A percentile compares a stretch with the other conserved stretches of the same genome.
phyloP scores from a whole-genome alignment of 495 filamentous ascomycete species.

The Cryomyces minteri region DNA sequence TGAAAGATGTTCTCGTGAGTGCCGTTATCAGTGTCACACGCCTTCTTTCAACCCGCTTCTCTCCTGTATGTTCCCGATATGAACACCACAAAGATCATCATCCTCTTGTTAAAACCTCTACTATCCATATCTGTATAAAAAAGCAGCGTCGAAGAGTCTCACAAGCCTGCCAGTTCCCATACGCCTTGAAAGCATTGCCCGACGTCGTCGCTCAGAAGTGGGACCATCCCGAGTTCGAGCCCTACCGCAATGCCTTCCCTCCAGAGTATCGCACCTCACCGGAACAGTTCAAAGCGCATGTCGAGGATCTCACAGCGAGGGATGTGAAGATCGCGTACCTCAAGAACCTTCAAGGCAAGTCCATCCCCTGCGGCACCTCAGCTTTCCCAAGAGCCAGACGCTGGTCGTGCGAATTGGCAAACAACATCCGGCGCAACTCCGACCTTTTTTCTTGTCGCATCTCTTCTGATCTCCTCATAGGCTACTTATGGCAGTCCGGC shows the following conservation, averaged over 20 bases:
- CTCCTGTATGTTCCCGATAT: not conserved
- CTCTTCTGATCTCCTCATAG: constrained; percentile 9
- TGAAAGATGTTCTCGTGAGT: constrained; percentile 51
- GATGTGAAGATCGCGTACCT: constrained; percentile 52
- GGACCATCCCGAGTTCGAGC: constrained; percentile 33
- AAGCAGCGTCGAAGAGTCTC: not conserved
- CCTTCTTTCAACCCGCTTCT: not conserved
- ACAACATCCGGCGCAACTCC: not conserved
- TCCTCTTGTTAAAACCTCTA: not conserved
- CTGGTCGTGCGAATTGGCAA: not conserved
- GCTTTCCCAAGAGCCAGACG: too few species aligned
- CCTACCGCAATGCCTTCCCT: constrained; percentile 45
- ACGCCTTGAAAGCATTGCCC: constrained; percentile 42
- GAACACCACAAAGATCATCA: constrained; percentile 11
- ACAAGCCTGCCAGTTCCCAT: constrained; percentile 38
- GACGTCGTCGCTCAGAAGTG: constrained; percentile 37
- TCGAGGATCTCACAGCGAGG: constrained; percentile 40
- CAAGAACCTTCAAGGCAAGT: constrained; percentile 42
- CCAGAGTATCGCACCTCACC: constrained; percentile 30
- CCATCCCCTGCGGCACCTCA: not conserved
- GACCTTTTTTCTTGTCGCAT: not conserved
- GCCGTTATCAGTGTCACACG: not conserved
- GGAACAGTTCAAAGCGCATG: constrained; percentile 33
- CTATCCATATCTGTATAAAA: not conserved
- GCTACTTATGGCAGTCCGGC: constrained; percentile 49